Evolutionary conservation across 73 alveolate genomes (phyloP).

Genomic region (Stentor coeruleus): DNA sequence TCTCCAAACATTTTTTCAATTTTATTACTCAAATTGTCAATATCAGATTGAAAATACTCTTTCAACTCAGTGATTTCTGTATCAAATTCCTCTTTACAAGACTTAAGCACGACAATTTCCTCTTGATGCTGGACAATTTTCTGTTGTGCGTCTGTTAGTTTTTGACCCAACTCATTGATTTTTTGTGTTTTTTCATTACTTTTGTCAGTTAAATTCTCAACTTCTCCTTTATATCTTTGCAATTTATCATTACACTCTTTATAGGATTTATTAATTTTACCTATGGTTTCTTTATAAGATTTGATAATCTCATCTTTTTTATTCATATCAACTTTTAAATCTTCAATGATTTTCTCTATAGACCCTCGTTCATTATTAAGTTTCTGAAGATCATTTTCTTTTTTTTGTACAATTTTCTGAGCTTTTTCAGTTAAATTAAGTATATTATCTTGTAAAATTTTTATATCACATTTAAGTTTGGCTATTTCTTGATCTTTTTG

Average conservation of each 20-base stretch:
- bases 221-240: background rate
- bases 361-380: too few species aligned
- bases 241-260: background rate
- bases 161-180: too few species aligned
- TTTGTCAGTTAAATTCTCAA: background rate
- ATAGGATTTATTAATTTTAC: too few species aligned
- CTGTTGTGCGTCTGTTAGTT: too few species aligned
- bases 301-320: background rate
- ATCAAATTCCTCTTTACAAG: background rate
- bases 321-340: background rate
- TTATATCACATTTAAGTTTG: background rate
- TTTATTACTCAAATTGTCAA: background rate
- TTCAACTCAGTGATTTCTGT: background rate
- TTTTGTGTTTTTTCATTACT: background rate
- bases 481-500: background rate
- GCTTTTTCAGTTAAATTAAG: background rate
- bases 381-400: background rate
- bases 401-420: background rate
- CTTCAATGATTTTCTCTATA: too few species aligned
- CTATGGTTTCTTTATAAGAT: background rate
- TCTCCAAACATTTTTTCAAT: background rate
- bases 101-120: background rate
- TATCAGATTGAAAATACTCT: background rate
- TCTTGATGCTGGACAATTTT: background rate
- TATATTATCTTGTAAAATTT: background rate